phyloP scores from a whole-genome alignment of 495 filamentous ascomycete species.

The Xylaria grammica region DNA sequence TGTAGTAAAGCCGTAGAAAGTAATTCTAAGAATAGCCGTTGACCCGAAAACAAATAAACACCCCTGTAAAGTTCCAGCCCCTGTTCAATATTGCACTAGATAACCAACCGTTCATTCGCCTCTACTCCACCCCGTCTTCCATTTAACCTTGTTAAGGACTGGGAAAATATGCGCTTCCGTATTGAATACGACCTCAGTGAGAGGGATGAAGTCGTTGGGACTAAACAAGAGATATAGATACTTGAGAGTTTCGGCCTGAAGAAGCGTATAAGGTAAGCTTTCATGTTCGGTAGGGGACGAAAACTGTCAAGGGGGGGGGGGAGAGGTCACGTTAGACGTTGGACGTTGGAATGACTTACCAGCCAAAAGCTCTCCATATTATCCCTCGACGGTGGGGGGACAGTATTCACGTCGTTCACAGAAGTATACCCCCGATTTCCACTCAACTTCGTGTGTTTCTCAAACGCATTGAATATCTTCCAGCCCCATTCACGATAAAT shows the following conservation, averaged over 20 bases:
- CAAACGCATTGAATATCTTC: conserved; percentile 79
- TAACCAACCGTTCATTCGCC: too few relatives aligned
- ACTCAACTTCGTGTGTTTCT: conserved; percentile 63
- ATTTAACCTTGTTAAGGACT: conserved; percentile 22
- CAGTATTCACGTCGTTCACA: conserved; percentile 62
- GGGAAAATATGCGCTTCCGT: conserved; percentile 82
- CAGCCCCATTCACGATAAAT: conserved; percentile 82
- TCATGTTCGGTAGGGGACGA: conserved; percentile 1
- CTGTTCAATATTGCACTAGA: too few relatives aligned
- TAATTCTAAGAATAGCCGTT: too few relatives aligned
- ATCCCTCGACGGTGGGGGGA: conserved; percentile 60
- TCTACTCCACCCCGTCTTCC: conserved; percentile 29
- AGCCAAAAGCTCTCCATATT: conserved; percentile 82
- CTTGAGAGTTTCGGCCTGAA: conserved; percentile 78
- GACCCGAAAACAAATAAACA: too few relatives aligned
- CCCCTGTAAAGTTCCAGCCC: too few relatives aligned
- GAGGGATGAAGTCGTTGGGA: conserved; percentile 63
- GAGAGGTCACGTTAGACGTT: too few relatives aligned
- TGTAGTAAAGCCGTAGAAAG: too few relatives aligned
- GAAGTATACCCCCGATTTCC: conserved; percentile 63
- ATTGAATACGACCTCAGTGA: conserved; percentile 76
- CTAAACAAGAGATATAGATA: conserved; percentile 83
- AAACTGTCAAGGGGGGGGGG: too few relatives aligned
- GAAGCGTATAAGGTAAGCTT: conserved; percentile 12
- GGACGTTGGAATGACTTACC: conserved; percentile 45